phyloP scores from a whole-genome alignment of 2,329 filamentous ascomycete genomes.

The Xylariaceae sp. region DNA sequence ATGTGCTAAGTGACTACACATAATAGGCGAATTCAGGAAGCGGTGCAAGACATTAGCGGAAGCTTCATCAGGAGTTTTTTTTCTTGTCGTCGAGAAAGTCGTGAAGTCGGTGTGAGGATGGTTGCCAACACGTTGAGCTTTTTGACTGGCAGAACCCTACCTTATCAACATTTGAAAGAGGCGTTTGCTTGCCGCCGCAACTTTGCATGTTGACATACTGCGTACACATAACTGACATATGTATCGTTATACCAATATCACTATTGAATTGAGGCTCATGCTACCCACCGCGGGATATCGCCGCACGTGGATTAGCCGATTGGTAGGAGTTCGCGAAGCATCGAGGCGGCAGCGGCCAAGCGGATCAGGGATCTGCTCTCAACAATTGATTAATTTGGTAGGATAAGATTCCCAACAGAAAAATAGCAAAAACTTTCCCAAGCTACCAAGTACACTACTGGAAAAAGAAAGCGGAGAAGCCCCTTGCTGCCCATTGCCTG shows the following conservation, averaged over 20 bases:
- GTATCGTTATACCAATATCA: no score
- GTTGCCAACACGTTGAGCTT: neutral
- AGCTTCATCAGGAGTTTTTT: no score
- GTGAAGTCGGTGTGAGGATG: neutral
- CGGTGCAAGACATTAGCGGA: no score
- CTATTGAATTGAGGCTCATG: neutral
- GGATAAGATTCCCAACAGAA: slow-evolving; percentile 28
- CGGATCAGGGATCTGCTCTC: slow-evolving; percentile 23
- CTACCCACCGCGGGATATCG: neutral
- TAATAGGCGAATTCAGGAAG: no score
- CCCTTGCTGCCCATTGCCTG: no score
- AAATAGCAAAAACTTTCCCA: slow-evolving; percentile 7
- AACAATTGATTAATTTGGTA: slow-evolving; percentile 27
- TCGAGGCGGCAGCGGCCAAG: neutral
- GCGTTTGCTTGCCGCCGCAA: no score
- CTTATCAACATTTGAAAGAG: no score
- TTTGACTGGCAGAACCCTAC: neutral
- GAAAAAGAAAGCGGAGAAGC: slow-evolving; percentile 11
- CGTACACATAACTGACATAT: no score
- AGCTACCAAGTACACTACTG: no score
- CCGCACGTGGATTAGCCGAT: slow-evolving; percentile 21
- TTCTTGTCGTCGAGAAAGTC: no score
- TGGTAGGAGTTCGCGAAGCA: slow-evolving; percentile 13
- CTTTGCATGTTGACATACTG: neutral
- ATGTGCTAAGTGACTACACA: no score